Percentiles rank a stretch among this genome's conserved stretches.
Evolutionary conservation across 2,329 filamentous ascomycete genomes (phyloP).

Genomic region (Colletotrichum acutatum): DNA sequence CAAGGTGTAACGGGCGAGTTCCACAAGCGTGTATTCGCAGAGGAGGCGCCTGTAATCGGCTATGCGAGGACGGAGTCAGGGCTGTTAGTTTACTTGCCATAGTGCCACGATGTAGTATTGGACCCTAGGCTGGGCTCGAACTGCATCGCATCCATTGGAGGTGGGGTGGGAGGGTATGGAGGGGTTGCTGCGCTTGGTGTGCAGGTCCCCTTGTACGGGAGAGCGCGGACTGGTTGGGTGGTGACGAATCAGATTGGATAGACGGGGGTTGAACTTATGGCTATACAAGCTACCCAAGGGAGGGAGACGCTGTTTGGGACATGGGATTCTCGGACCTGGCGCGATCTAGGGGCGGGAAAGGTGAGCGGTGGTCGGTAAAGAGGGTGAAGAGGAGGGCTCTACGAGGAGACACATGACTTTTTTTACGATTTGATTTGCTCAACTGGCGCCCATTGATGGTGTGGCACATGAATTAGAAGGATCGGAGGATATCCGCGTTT

Average conservation of each 20-base stretch:
- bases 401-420: conserved; percentile 19
- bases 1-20: neutral
- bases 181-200: neutral
- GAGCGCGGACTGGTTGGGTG: conserved; percentile 6
- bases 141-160: no score
- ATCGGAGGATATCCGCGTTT: neutral
- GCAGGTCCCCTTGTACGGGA: neutral
- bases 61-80: neutral
- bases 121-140: neutral
- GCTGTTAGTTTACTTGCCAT: neutral
- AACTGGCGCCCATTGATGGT: neutral
- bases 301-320: neutral
- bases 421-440: no score
- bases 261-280: neutral
- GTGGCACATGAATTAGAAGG: conserved; percentile 13
- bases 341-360: neutral
- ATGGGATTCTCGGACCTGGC: neutral
- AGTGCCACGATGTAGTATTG: neutral
- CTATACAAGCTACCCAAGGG: neutral
- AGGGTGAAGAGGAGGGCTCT: neutral
- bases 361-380: neutral
- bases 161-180: neutral
- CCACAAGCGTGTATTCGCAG: neutral
- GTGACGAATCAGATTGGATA: conserved; percentile 6
- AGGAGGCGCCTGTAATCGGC: neutral